A percentile compares a stretch with the other conserved stretches of the same genome.
phyloP scores from a whole-genome alignment of 257 asterid genomes.

The Solanum sitiens region DNA sequence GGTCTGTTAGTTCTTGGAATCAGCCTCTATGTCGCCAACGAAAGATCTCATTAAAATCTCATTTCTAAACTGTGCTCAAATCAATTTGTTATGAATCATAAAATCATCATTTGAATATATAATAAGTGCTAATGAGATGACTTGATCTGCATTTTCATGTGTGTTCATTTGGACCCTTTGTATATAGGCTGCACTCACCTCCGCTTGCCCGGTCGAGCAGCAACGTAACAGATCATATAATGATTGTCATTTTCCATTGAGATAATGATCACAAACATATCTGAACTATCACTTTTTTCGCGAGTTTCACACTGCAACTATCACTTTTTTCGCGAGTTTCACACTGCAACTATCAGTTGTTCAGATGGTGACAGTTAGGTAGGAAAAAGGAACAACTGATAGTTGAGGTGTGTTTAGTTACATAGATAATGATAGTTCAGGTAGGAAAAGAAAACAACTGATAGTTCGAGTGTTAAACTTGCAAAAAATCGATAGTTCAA shows the following conservation, averaged over 20 bases:
- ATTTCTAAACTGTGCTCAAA: background rate
- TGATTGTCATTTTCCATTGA: background rate
- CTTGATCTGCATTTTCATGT: background rate
- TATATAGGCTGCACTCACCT: background rate
- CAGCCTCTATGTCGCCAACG: conserved; percentile 22
- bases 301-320: no score
- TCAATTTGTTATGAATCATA: background rate
- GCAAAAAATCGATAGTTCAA: background rate
- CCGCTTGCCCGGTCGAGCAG: background rate
- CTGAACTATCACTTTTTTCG: background rate
- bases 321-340: background rate
- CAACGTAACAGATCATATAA: background rate
- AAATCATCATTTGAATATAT: background rate
- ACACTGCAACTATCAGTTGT: background rate
- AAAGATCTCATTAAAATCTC: background rate
- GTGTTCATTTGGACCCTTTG: background rate
- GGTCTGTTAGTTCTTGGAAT: conserved; percentile 25
- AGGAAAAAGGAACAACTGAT: background rate
- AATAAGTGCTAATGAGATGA: background rate
- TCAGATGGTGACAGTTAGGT: background rate
- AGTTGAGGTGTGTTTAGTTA: background rate
- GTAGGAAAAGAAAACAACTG: background rate
- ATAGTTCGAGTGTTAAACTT: background rate
- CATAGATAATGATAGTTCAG: background rate
- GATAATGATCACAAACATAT: background rate